Percentiles rank a stretch among this genome's conserved stretches.
These are phyloP conservation scores for Phytopythium boreale DNA, from an alignment of 352 stramenopile species.

Conservation along the genomic window DNA sequence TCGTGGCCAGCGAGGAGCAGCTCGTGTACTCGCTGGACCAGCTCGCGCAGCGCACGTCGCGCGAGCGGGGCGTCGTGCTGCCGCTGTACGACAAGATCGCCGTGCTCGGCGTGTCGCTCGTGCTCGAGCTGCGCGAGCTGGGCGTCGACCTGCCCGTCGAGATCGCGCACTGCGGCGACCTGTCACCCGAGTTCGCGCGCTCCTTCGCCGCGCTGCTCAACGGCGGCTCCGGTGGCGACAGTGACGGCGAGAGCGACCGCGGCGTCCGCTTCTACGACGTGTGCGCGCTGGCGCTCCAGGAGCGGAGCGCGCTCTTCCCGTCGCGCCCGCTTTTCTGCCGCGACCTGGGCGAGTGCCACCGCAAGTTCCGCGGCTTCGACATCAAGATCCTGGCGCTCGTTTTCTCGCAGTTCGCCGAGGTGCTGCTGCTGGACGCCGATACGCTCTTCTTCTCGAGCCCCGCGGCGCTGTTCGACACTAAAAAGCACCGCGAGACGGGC, in stretches of 20 bases:
- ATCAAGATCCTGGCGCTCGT: constrained; percentile 67
- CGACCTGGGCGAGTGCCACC: constrained; percentile 34
- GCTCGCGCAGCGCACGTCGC: constrained; percentile 22
- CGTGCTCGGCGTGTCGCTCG: constrained; percentile 50
- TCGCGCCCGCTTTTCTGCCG: constrained; percentile 49
- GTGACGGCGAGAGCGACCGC: neutral
- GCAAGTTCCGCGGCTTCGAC: constrained; percentile 48
- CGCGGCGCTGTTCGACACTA: constrained; percentile 44
- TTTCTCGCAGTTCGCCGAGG: constrained; percentile 61
- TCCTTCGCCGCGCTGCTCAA: constrained; percentile 30
- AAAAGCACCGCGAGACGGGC: constrained; percentile 48
- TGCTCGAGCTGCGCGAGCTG: constrained; percentile 56
- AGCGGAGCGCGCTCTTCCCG: constrained; percentile 23
- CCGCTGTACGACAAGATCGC: constrained; percentile 66
- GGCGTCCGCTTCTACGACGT: constrained; percentile 64
- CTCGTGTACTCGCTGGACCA: constrained; percentile 27
- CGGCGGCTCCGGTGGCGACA: no score
- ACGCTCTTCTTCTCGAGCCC: constrained; percentile 62
- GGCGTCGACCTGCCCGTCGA: constrained; percentile 59
- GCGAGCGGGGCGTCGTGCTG: constrained; percentile 49
- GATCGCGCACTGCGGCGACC: constrained; percentile 66
- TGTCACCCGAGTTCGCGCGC: constrained; percentile 34
- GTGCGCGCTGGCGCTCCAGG: constrained; percentile 37
- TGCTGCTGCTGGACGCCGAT: constrained; percentile 80
- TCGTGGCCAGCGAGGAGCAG: constrained; percentile 26